phyloP scores from a whole-genome alignment of 352 stramenopile genomes.

The Phytopythium montanum region DNA sequence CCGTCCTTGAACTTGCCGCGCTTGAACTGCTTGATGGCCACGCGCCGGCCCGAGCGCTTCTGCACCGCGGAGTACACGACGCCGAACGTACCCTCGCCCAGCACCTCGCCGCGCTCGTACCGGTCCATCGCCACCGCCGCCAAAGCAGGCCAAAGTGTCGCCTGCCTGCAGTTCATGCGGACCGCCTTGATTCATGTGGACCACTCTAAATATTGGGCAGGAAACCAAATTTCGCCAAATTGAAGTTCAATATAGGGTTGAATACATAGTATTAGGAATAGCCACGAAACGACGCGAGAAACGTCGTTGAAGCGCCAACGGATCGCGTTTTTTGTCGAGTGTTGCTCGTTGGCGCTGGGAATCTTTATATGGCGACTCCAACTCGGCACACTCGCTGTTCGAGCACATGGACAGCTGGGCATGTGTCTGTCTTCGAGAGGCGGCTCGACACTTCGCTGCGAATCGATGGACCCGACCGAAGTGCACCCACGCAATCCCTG shows the following conservation, averaged over 20 bases:
- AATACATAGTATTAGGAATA: background rate
- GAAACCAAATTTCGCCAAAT: background rate
- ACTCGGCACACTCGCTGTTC: too few species aligned
- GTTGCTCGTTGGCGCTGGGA: too few species aligned
- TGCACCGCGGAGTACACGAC: slow-evolving; percentile 80
- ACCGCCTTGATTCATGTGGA: background rate
- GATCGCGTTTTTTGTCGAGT: background rate
- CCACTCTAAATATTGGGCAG: background rate
- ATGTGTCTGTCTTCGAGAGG: too few species aligned
- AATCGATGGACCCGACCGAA: too few species aligned
- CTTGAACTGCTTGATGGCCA: slow-evolving; percentile 90
- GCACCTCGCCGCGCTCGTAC: slow-evolving; percentile 66
- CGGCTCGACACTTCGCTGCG: too few species aligned
- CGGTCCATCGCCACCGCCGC: slow-evolving; percentile 51
- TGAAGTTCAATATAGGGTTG: background rate
- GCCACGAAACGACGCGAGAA: background rate
- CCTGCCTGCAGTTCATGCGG: background rate
- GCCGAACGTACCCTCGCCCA: slow-evolving; percentile 89
- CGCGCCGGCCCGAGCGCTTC: slow-evolving; percentile 59
- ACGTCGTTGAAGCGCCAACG: background rate
- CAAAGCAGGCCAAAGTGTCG: too few species aligned
- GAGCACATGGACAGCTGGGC: too few species aligned
- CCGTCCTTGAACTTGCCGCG: slow-evolving; percentile 87
- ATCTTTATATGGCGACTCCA: too few species aligned
- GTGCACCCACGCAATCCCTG: too few species aligned